These are phyloP conservation scores for Agarophyton chilense DNA, from an alignment of 23 red algal species.

Conservation along the genomic window DNA sequence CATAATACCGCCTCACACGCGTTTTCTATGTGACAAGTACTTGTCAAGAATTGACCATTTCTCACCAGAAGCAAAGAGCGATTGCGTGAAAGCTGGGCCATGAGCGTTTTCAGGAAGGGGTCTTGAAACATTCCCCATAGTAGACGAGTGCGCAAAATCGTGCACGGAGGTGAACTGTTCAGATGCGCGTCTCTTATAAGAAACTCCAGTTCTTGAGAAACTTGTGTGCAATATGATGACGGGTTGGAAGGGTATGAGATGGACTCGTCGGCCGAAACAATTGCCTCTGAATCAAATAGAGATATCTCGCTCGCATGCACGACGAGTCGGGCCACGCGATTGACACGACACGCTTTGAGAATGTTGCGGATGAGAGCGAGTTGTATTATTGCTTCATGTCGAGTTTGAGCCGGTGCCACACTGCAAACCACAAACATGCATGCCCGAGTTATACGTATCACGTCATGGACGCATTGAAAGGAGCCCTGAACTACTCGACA, in stretches of 20 bases:
- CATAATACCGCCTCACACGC: conserved; percentile 41
- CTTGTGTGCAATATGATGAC: neutral
- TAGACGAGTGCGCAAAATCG: conserved; percentile 1
- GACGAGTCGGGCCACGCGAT: neutral
- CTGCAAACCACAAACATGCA: conserved; percentile 2
- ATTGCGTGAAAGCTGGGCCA: neutral
- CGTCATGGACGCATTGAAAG: neutral
- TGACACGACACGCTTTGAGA: conserved; percentile 28
- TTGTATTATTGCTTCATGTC: neutral
- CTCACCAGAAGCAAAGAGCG: conserved; percentile 17
- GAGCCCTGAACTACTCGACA: neutral
- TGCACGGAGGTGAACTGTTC: conserved; percentile 6
- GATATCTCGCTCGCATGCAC: neutral
- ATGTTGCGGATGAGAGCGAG: neutral
- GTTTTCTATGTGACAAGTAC: conserved; percentile 53
- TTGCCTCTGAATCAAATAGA: neutral
- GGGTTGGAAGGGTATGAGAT: neutral
- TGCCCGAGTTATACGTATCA: neutral
- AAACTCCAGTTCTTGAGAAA: neutral
- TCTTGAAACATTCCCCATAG: conserved; percentile 3
- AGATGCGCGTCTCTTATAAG: conserved; percentile 7
- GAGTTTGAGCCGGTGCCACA: neutral
- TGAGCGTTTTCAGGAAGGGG: neutral
- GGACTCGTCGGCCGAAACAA: neutral
- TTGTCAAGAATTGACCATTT: conserved; percentile 31